Evolutionary conservation across 768 basidiomycete genomes (phyloP).

Genomic region (Pulveroboletus sp.): DNA sequence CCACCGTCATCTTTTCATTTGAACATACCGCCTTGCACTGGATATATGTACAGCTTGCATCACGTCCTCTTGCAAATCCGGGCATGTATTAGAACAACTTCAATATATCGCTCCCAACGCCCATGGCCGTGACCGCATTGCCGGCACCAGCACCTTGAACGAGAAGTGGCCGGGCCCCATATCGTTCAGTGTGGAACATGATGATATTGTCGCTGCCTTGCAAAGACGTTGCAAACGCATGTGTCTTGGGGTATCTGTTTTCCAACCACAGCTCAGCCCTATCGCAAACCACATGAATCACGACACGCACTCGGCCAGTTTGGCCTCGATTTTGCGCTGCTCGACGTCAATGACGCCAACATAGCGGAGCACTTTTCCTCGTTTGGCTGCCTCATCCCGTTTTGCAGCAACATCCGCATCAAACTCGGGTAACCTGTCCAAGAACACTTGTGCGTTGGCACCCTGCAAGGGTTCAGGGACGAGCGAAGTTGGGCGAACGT

Average conservation of each 20-base stretch:
- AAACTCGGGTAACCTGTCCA: conserved; percentile 74
- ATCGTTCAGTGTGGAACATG: conserved; percentile 94
- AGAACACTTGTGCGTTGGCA: conserved; percentile 80
- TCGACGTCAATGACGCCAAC: conserved; percentile 93
- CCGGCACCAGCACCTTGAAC: conserved; percentile 97
- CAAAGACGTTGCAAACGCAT: conserved; percentile 94
- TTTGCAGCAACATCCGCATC: conserved; percentile 77
- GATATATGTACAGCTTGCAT: conserved; percentile 5
- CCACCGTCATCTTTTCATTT: not conserved
- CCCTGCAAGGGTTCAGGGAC: conserved; percentile 74
- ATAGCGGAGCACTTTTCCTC: conserved; percentile 86
- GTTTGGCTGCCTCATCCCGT: conserved; percentile 71
- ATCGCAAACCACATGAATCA: not conserved
- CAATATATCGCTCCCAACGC: conserved; percentile 86
- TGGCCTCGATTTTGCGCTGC: conserved; percentile 65
- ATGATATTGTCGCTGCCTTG: conserved; percentile 98
- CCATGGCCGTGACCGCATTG: conserved; percentile 98
- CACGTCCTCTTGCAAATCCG: not conserved
- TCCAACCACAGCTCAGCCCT: not conserved
- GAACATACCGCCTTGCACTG: not conserved
- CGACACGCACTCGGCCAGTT: conserved; percentile 74
- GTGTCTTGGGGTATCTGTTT: conserved; percentile 77
- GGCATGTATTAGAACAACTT: conserved; percentile 36
- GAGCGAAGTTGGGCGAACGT: conserved; percentile 81
- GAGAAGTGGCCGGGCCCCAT: conserved; percentile 84